A percentile compares a stretch with the other conserved stretches of the same genome.
These are phyloP conservation scores for Phytophthora multivora DNA, from an alignment of 352 stramenopile genomes.

Conservation along the genomic window DNA sequence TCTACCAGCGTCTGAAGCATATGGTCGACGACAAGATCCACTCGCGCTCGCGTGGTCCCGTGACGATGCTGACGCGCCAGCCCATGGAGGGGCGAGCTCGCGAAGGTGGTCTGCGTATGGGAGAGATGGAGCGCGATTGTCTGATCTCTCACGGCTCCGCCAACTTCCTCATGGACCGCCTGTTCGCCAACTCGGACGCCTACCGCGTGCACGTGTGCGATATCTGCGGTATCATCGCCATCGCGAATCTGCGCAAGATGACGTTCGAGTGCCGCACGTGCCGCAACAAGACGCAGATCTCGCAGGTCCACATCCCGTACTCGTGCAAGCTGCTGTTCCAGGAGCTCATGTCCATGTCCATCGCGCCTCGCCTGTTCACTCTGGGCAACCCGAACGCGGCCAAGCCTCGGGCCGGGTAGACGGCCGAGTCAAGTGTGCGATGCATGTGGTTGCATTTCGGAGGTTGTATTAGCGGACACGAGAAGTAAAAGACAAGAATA, in stretches of 20 bases:
- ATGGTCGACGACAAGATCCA: slow-evolving; percentile 99
- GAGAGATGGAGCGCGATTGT: slow-evolving; percentile 99
- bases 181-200: slow-evolving; percentile 99
- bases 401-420: slow-evolving; percentile 46
- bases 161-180: slow-evolving; percentile 99
- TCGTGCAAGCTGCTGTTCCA: slow-evolving; percentile 99
- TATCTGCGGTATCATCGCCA: slow-evolving; percentile 98
- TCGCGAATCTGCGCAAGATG: slow-evolving; percentile 99
- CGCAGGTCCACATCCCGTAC: slow-evolving; percentile 99
- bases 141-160: slow-evolving; percentile 99
- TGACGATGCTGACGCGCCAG: slow-evolving; percentile 99
- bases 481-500: slow-evolving; percentile 24
- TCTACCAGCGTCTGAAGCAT: slow-evolving; percentile 99
- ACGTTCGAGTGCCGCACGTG: slow-evolving; percentile 98
- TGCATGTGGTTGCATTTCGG: slow-evolving; percentile 22
- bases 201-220: slow-evolving; percentile 99
- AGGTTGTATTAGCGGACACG: slow-evolving; percentile 15
- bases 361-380: slow-evolving; percentile 98
- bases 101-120: slow-evolving; percentile 99
- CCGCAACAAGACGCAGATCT: slow-evolving; percentile 95
- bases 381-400: slow-evolving; percentile 79
- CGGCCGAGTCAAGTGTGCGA: background rate
- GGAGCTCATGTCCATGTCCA: slow-evolving; percentile 99
- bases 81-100: slow-evolving; percentile 98
- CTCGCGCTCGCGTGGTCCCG: slow-evolving; percentile 92